Conservation (phyloP, 805 yeast species). For the Metschnikowia arizonensis region DNA sequence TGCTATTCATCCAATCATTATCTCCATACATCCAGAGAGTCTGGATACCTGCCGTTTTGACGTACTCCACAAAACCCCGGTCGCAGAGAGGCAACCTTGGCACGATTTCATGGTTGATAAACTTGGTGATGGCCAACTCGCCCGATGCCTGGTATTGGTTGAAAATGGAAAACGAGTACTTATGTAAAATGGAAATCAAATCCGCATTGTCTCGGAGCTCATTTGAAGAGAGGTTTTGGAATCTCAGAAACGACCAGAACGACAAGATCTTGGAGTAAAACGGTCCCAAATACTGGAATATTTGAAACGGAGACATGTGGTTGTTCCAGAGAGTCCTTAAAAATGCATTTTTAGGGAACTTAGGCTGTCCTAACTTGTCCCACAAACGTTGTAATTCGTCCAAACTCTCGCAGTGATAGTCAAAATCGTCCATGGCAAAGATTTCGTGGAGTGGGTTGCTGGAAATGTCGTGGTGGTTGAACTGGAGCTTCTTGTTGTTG, state of each 20-base stretch:
- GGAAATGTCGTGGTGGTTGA: slow-evolving; percentile 31
- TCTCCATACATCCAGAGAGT: slow-evolving; percentile 40
- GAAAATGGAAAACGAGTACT: slow-evolving; percentile 39
- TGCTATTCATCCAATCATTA: slow-evolving; percentile 41
- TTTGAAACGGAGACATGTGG: slow-evolving; percentile 37
- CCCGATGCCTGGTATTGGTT: slow-evolving; percentile 43
- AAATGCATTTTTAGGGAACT: slow-evolving; percentile 31
- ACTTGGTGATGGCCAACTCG: slow-evolving; percentile 40
- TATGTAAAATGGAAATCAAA: slow-evolving; percentile 34
- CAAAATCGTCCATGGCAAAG: slow-evolving; percentile 17
- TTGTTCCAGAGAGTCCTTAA: slow-evolving; percentile 36
- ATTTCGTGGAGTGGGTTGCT: slow-evolving; percentile 37
- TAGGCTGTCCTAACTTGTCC: slow-evolving; percentile 35
- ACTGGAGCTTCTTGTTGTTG: slow-evolving; percentile 27
- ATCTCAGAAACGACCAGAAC: slow-evolving; percentile 40
- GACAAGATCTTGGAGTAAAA: slow-evolving; percentile 38
- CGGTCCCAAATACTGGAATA: slow-evolving; percentile 37
- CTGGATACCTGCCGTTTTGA: slow-evolving; percentile 22
- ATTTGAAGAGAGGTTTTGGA: slow-evolving; percentile 27
- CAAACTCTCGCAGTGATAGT: slow-evolving; percentile 16
- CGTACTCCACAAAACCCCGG: slow-evolving; percentile 32
- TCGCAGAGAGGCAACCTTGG: slow-evolving; percentile 39
- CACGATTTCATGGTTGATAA: slow-evolving; percentile 38
- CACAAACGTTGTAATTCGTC: slow-evolving; percentile 24
- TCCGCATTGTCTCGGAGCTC: slow-evolving; percentile 9